phyloP scores from a whole-genome alignment of 2,329 filamentous ascomycete genomes.

The Aspergillus floridensis region DNA sequence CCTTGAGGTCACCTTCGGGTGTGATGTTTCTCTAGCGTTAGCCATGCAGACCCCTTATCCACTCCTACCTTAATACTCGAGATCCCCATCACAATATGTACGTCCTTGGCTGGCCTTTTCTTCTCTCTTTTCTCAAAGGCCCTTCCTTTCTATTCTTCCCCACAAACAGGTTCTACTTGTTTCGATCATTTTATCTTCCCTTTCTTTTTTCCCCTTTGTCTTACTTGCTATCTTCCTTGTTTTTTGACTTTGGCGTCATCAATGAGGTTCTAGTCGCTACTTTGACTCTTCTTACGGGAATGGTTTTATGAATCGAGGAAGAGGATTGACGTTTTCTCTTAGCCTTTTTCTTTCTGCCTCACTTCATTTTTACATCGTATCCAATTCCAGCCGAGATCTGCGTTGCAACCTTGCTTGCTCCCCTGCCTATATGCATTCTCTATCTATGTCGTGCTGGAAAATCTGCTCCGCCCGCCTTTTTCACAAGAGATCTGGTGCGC shows the following conservation, averaged over 20 bases:
- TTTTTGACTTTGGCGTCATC: slow-evolving; percentile 14
- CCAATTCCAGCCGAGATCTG: not conserved
- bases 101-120: slow-evolving; percentile 6
- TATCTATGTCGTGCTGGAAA: not conserved
- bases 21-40: slow-evolving; percentile 16
- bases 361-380: not conserved
- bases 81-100: slow-evolving; percentile 8
- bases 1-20: slow-evolving; percentile 10
- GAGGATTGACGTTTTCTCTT: slow-evolving; percentile 9
- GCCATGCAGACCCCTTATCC: slow-evolving; percentile 4
- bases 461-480: not conserved
- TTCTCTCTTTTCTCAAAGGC: not conserved
- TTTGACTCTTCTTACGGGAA: slow-evolving; percentile 13
- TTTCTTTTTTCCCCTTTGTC: slow-evolving; percentile 15
- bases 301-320: slow-evolving; percentile 21
- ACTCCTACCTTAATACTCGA: slow-evolving; percentile 12
- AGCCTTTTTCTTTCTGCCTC: slow-evolving; percentile 2
- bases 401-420: not conserved
- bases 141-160: slow-evolving; percentile 18
- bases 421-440: not conserved
- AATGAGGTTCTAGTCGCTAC: slow-evolving; percentile 10
- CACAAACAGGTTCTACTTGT: slow-evolving; percentile 5
- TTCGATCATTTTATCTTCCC: slow-evolving; percentile 22
- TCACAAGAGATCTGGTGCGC: not conserved
- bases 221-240: slow-evolving; percentile 11